phyloP scores from a whole-genome alignment of 2,329 filamentous ascomycete species.

The Colletotrichum sp. region DNA sequence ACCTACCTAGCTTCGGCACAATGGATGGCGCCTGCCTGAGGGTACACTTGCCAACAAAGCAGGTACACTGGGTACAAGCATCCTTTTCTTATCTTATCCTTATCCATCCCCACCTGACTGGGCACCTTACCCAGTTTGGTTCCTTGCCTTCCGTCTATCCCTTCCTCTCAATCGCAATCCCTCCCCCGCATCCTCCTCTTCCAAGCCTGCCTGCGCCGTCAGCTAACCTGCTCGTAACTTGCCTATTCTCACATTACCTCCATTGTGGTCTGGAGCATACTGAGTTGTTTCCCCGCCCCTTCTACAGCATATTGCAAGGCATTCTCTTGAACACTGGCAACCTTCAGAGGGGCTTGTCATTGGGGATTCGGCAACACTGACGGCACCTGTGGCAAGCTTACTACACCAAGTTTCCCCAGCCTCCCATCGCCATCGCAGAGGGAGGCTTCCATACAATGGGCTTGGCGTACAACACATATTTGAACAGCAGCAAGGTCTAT shows the following conservation, averaged over 20 bases:
- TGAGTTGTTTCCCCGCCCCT: not conserved
- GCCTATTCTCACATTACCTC: not conserved
- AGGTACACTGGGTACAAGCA: not conserved
- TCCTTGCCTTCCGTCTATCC: not conserved
- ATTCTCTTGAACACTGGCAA: not conserved
- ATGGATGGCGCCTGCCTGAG: not conserved
- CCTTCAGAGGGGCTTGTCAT: not conserved
- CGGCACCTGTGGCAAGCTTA: not conserved
- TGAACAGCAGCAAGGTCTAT: constrained; percentile 86
- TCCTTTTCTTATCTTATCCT: not conserved
- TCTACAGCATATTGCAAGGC: not conserved
- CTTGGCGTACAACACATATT: constrained; percentile 89
- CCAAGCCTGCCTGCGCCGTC: not conserved
- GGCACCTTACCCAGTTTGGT: not conserved
- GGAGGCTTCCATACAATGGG: constrained; percentile 66
- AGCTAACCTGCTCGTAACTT: not conserved
- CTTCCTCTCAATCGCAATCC: not conserved
- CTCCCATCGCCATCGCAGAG: not conserved
- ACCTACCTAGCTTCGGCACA: not conserved
- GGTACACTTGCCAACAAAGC: not conserved
- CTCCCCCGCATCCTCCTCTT: not conserved
- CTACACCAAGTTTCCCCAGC: not conserved
- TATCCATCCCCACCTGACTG: not conserved
- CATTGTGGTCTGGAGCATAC: not conserved
- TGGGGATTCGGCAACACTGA: not conserved